These are phyloP conservation scores for Gamsiella multidivaricata DNA, from an alignment of 192 early-diverging fungal species.

Conservation along the genomic window DNA sequence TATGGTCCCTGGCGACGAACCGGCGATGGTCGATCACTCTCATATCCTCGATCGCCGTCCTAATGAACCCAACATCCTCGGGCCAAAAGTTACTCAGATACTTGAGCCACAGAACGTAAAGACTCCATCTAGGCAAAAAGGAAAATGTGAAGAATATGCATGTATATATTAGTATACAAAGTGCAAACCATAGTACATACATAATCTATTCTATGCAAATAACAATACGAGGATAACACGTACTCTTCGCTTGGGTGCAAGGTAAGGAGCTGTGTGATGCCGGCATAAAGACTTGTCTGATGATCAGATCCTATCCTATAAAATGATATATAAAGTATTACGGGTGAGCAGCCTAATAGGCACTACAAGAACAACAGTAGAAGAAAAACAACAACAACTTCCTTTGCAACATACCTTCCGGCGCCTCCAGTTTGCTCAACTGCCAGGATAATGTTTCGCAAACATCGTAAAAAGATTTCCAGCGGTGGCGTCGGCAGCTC, in stretches of 20 bases:
- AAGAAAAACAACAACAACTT: background rate
- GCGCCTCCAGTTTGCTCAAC: slow-evolving; percentile 45
- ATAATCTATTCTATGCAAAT: too few species aligned
- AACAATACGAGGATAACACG: background rate
- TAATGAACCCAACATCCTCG: slow-evolving; percentile 38
- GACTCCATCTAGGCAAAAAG: slow-evolving; percentile 25
- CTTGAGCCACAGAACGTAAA: slow-evolving; percentile 50
- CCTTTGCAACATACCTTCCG: slow-evolving; percentile 15
- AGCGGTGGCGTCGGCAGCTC: slow-evolving; percentile 32
- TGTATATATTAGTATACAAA: too few species aligned
- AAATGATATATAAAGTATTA: background rate
- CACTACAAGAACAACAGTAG: background rate
- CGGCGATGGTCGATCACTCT: slow-evolving; percentile 26
- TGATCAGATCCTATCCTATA: slow-evolving; percentile 43
- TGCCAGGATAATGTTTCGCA: slow-evolving; percentile 37
- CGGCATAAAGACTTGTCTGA: slow-evolving; percentile 44
- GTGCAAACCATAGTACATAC: too few species aligned
- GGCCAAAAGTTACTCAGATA: slow-evolving; percentile 52
- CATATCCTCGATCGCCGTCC: slow-evolving; percentile 34
- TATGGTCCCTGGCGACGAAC: background rate
- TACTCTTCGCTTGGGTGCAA: slow-evolving; percentile 50
- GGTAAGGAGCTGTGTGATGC: slow-evolving; percentile 39
- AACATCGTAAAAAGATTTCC: slow-evolving; percentile 33
- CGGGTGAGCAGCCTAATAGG: background rate
- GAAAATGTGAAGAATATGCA: background rate